Percentiles rank a stretch among this genome's conserved stretches.
Evolutionary conservation across 768 basidiomycete genomes (phyloP).

Genomic region (Trichaptum fuscoviolaceum): DNA sequence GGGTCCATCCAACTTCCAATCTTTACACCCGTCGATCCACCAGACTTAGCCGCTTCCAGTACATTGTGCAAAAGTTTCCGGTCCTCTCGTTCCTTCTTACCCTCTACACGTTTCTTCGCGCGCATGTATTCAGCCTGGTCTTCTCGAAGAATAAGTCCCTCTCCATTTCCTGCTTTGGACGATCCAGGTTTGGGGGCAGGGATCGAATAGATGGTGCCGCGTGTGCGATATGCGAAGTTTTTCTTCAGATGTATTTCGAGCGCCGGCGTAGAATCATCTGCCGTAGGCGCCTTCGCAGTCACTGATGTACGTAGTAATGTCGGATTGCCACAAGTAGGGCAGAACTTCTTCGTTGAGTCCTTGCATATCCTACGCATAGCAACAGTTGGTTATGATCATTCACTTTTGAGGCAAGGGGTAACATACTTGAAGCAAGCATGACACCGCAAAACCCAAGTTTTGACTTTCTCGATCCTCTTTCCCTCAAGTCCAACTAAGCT

Average conservation of each 20-base stretch:
- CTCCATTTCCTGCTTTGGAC: slow-evolving; percentile 76
- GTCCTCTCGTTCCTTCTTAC: slow-evolving; percentile 74
- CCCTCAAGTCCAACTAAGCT: slow-evolving; percentile 88
- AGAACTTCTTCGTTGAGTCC: slow-evolving; percentile 92
- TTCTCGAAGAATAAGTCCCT: slow-evolving; percentile 85
- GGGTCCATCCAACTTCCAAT: slow-evolving; percentile 91
- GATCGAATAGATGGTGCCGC: slow-evolving; percentile 91
- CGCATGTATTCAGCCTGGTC: slow-evolving; percentile 87
- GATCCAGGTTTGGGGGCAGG: slow-evolving; percentile 86
- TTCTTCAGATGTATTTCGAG: slow-evolving; percentile 91
- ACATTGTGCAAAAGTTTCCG: slow-evolving; percentile 61
- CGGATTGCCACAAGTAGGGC: slow-evolving; percentile 93
- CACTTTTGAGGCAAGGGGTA: background rate
- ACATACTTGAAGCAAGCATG: slow-evolving; percentile 99
- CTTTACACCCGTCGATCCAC: slow-evolving; percentile 39
- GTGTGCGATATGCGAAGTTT: slow-evolving; percentile 90
- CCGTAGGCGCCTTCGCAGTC: slow-evolving; percentile 66
- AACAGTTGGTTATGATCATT: slow-evolving; percentile 4
- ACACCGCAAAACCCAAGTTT: slow-evolving; percentile 94
- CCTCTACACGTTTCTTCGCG: slow-evolving; percentile 73
- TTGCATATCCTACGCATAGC: slow-evolving; percentile 74
- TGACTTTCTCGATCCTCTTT: slow-evolving; percentile 82
- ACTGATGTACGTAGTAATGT: slow-evolving; percentile 89
- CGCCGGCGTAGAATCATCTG: slow-evolving; percentile 52
- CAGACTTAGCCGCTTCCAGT: slow-evolving; percentile 35